These are phyloP conservation scores for Pyrus pyrifolia DNA, from an alignment of 306 rosid species.

Conservation along the genomic window DNA sequence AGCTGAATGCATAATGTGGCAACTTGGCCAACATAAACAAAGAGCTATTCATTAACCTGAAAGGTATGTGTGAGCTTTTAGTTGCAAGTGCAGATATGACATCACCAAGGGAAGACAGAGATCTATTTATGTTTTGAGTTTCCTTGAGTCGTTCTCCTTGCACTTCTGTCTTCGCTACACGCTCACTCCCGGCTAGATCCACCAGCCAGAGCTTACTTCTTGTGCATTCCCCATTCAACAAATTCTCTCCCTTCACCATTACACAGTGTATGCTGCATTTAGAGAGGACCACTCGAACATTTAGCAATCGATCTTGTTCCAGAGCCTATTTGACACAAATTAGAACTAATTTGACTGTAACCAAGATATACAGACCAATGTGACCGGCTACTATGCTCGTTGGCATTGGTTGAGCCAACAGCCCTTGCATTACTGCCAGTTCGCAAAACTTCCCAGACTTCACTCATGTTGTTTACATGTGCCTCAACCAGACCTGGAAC, in stretches of 20 bases:
- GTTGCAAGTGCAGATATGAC: constrained; percentile 95
- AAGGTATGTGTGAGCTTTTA: constrained; percentile 80
- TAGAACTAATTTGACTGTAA: not conserved
- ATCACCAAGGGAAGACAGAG: constrained; percentile 97
- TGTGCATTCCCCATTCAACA: constrained; percentile 82
- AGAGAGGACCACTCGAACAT: constrained; percentile 9
- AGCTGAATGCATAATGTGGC: not conserved
- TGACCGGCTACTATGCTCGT: constrained; percentile 92
- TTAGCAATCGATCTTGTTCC: constrained; percentile 17
- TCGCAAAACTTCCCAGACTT: constrained; percentile 95
- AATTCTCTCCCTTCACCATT: constrained; percentile 94
- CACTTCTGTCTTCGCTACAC: constrained; percentile 90
- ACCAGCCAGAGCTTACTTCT: constrained; percentile 95
- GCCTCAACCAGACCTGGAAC: constrained; percentile 94
- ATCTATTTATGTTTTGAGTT: constrained; percentile 90
- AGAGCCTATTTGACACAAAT: not conserved
- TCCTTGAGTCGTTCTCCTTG: constrained; percentile 95
- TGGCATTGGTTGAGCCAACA: constrained; percentile 81
- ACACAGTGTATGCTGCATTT: constrained; percentile 82
- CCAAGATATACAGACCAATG: constrained; percentile 57
- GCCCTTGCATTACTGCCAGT: constrained; percentile 98
- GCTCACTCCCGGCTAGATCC: constrained; percentile 96
- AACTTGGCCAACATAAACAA: not conserved
- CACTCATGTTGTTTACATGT: constrained; percentile 67
- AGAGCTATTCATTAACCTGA: constrained; percentile 48